These are phyloP conservation scores for Knufia petricola DNA, from an alignment of 2,329 filamentous ascomycete species.

Conservation along the genomic window DNA sequence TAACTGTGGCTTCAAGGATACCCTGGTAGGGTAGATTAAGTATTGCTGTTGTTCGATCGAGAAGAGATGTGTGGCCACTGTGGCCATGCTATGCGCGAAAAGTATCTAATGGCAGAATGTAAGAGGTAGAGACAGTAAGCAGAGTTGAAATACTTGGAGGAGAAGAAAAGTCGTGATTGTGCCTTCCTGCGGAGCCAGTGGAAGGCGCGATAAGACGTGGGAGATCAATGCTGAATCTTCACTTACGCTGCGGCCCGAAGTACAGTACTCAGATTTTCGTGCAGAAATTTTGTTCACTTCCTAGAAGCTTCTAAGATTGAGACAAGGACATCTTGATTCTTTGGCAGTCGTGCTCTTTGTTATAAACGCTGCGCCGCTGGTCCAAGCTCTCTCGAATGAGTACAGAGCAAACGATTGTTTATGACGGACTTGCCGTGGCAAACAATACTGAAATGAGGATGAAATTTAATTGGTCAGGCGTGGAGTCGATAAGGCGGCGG, in stretches of 20 bases:
- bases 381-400: background rate
- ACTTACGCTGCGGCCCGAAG: background rate
- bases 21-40: constrained; percentile 9
- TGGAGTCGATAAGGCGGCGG: background rate
- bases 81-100: constrained; percentile 10
- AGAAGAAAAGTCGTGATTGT: background rate
- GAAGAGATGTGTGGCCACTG: constrained; percentile 3
- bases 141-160: background rate
- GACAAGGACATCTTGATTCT: too few species aligned
- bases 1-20: constrained; percentile 23
- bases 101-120: background rate
- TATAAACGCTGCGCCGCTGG: background rate
- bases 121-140: background rate
- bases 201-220: background rate
- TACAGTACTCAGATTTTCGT: background rate
- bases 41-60: constrained; percentile 13
- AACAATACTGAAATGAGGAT: background rate
- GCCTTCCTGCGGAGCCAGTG: background rate
- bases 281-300: too few species aligned
- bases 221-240: background rate
- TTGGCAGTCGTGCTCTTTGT: background rate
- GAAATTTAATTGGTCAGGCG: constrained; percentile 1
- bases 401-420: background rate
- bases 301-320: too few species aligned
- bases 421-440: background rate